These are phyloP conservation scores for Phytophthora citrophthora DNA, from an alignment of 352 stramenopile species.

Conservation along the genomic window DNA sequence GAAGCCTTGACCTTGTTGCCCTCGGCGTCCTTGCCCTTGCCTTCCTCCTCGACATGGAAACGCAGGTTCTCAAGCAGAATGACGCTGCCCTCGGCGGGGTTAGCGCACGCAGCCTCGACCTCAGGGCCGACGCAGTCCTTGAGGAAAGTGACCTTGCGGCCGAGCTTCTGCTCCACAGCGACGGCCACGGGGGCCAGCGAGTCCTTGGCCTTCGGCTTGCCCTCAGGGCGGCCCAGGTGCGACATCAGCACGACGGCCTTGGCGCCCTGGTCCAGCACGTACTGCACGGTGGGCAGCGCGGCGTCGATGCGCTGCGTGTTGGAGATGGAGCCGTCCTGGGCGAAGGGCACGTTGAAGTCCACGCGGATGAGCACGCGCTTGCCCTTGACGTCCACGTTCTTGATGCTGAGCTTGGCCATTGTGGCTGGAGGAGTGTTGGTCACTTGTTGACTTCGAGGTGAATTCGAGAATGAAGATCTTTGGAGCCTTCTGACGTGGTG, in stretches of 20 bases:
- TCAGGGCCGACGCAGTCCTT: slow-evolving; percentile 96
- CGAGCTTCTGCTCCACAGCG: slow-evolving; percentile 93
- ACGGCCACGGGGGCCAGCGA: slow-evolving; percentile 95
- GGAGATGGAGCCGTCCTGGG: slow-evolving; percentile 92
- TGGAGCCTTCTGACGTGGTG: neutral
- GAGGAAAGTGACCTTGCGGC: slow-evolving; percentile 92
- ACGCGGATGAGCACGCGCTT: slow-evolving; percentile 99
- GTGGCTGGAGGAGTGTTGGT: slow-evolving; percentile 7
- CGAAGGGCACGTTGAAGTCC: slow-evolving; percentile 99
- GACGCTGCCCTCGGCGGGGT: slow-evolving; percentile 82
- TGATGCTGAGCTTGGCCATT: slow-evolving; percentile 91
- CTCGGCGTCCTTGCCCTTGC: slow-evolving; percentile 82
- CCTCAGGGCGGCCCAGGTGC: slow-evolving; percentile 98
- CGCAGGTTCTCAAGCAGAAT: slow-evolving; percentile 99
- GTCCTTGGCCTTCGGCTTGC: slow-evolving; percentile 94
- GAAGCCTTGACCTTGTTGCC: slow-evolving; percentile 89
- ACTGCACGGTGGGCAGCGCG: slow-evolving; percentile 96
- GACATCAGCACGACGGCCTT: slow-evolving; percentile 98
- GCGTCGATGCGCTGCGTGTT: slow-evolving; percentile 99
- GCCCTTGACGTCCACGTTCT: slow-evolving; percentile 95
- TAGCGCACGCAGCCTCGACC: slow-evolving; percentile 75
- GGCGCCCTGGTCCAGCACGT: slow-evolving; percentile 96
- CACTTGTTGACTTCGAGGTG: slow-evolving; percentile 24
- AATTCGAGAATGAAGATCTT: slow-evolving; percentile 47
- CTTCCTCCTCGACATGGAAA: slow-evolving; percentile 98